A percentile compares a stretch with the other conserved stretches of the same genome.
phyloP scores from a whole-genome alignment of 345 rosid species.

The Hibiscus mutabilis region DNA sequence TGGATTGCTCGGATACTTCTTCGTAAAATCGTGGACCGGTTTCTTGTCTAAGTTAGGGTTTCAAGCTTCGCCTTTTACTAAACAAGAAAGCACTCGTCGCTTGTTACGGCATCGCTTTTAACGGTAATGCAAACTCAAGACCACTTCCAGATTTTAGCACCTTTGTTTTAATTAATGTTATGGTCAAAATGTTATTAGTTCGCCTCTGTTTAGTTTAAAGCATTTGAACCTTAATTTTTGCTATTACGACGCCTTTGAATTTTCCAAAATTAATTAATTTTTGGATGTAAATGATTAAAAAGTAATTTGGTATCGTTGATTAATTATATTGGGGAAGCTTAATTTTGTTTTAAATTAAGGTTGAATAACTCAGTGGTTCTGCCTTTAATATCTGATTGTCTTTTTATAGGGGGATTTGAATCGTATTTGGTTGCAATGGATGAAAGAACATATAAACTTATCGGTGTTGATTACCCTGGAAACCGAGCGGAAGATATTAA shows the following conservation, averaged over 20 bases:
- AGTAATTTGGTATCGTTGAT: background rate
- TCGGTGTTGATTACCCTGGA: constrained; percentile 79
- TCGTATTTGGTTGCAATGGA: constrained; percentile 85
- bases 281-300: background rate
- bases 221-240: background rate
- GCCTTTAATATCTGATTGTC: background rate
- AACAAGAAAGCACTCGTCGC: constrained; percentile 91
- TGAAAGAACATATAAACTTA: constrained; percentile 67
- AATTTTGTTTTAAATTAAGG: background rate
- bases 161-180: too few relatives aligned
- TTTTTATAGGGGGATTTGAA: constrained; percentile 71
- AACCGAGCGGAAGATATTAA: constrained; percentile 59
- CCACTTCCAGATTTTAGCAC: too few relatives aligned
- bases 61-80: constrained; percentile 57
- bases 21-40: constrained; percentile 91
- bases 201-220: background rate
- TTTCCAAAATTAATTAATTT: background rate
- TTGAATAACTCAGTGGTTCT: background rate
- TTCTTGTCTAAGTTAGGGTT: constrained; percentile 52
- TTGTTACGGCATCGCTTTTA: constrained; percentile 84
- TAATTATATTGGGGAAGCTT: background rate
- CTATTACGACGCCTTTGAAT: background rate
- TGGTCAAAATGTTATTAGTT: background rate
- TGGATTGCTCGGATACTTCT: constrained; percentile 84
- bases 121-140: constrained; percentile 30